A percentile compares a stretch with the other conserved stretches of the same genome.
Conservation (phyloP, 2,329 filamentous ascomycete species). For the Dactylellina leptospora region DNA sequence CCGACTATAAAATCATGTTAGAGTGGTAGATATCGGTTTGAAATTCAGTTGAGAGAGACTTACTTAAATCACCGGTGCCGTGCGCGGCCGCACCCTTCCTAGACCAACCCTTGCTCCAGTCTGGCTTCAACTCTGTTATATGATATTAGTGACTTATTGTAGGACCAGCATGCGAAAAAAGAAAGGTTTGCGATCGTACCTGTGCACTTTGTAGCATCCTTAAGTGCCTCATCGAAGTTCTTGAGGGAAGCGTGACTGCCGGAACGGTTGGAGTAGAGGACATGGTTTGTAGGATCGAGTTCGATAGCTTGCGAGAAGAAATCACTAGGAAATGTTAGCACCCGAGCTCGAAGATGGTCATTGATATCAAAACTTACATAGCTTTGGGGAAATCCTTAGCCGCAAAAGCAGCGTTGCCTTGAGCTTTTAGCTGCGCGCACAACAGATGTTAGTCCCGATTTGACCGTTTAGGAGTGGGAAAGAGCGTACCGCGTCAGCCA, state of each 20-base stretch:
- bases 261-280: slow-evolving; percentile 90
- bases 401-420: slow-evolving; percentile 98
- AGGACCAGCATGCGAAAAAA: not conserved
- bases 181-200: slow-evolving; percentile 44
- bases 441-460: not conserved
- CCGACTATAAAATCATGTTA: slow-evolving; percentile 65
- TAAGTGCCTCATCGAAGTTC: slow-evolving; percentile 82
- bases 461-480: not conserved
- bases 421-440: slow-evolving; percentile 79
- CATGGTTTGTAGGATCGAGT: slow-evolving; percentile 87
- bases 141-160: not conserved
- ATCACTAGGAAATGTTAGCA: slow-evolving; percentile 67
- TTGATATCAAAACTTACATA: slow-evolving; percentile 72
- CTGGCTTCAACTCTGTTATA: slow-evolving; percentile 79
- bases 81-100: slow-evolving; percentile 92
- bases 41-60: slow-evolving; percentile 55
- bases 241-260: slow-evolving; percentile 86
- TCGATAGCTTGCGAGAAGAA: slow-evolving; percentile 95
- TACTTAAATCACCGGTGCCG: slow-evolving; percentile 80
- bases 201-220: slow-evolving; percentile 91
- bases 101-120: slow-evolving; percentile 97
- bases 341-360: slow-evolving; percentile 24
- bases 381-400: slow-evolving; percentile 97
- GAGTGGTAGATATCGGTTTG: not conserved
- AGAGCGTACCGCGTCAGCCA: slow-evolving; percentile 46